These are phyloP conservation scores for Clonostachys chloroleuca DNA, from an alignment of 2,329 filamentous ascomycete genomes.

Conservation along the genomic window DNA sequence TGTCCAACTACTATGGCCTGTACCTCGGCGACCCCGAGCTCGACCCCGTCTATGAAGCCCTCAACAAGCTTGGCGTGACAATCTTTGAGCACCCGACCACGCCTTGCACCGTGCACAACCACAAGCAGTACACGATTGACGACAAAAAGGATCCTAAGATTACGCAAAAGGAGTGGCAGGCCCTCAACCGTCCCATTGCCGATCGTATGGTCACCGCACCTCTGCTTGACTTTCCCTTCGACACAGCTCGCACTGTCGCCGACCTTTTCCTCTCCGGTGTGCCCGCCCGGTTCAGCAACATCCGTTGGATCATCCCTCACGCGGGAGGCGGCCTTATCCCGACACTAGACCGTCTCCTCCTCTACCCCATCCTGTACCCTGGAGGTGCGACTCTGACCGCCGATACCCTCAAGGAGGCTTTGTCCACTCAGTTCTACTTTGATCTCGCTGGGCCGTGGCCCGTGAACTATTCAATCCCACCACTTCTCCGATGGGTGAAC, in stretches of 20 bases:
- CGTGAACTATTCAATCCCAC: constrained; percentile 8
- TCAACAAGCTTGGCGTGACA: constrained; percentile 38
- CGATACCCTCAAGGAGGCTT: constrained; percentile 4
- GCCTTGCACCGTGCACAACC: constrained; percentile 20
- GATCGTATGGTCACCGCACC: constrained; percentile 6
- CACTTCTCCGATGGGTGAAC: constrained; percentile 13
- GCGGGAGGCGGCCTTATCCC: constrained; percentile 14
- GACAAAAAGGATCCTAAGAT: constrained; percentile 1
- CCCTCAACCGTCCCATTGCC: constrained; percentile 9
- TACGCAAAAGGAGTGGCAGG: constrained; percentile 7
- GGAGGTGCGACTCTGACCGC: constrained; percentile 21
- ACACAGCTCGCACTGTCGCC: constrained; percentile 7
- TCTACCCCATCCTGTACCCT: background rate
- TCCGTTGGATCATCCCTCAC: constrained; percentile 17
- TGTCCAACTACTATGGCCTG: constrained; percentile 46
- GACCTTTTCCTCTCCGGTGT: constrained; percentile 8
- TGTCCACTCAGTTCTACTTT: constrained; percentile 12
- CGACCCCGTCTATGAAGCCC: constrained; percentile 37
- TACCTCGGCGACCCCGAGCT: constrained; percentile 44
- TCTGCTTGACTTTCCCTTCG: constrained; percentile 14
- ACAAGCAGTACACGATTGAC: background rate
- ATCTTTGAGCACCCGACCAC: constrained; percentile 52
- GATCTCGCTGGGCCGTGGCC: constrained; percentile 17
- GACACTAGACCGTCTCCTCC: constrained; percentile 9
- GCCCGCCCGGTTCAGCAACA: constrained; percentile 10